Evolutionary conservation across 805 yeast genomes (phyloP).

Genomic region (Teunomyces funiuensis): DNA sequence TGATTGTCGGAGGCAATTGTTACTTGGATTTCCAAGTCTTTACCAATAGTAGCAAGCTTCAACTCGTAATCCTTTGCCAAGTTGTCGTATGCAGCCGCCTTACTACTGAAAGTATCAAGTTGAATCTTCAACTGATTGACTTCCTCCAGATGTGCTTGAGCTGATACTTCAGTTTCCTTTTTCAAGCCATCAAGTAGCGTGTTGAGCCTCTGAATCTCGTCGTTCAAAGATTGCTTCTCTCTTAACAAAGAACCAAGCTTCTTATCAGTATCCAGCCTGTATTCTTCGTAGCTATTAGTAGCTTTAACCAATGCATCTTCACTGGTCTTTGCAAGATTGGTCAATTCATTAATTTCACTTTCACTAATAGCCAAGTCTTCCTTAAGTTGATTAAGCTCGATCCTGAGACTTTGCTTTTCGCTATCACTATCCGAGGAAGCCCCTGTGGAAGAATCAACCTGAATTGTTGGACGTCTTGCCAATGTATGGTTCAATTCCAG

Average conservation of each 20-base stretch:
- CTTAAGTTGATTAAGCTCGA: slow-evolving; percentile 47
- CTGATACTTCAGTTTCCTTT: slow-evolving; percentile 18
- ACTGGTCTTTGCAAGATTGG: slow-evolving; percentile 61
- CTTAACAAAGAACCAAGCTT: slow-evolving; percentile 18
- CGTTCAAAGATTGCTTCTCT: slow-evolving; percentile 25
- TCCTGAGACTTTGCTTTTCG: slow-evolving; percentile 10
- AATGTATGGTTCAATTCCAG: slow-evolving; percentile 11
- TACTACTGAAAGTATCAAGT: slow-evolving; percentile 21
- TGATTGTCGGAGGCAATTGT: slow-evolving; percentile 50
- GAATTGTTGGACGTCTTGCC: slow-evolving; percentile 7
- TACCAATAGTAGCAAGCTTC: slow-evolving; percentile 25
- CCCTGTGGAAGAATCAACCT: slow-evolving; percentile 1
- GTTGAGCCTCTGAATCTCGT: slow-evolving; percentile 12
- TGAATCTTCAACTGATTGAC: slow-evolving; percentile 25
- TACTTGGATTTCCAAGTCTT: slow-evolving; percentile 43
- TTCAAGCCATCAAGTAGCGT: slow-evolving; percentile 10
- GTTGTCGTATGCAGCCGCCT: slow-evolving; percentile 35
- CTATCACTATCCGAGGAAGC: slow-evolving; percentile 6
- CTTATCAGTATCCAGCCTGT: slow-evolving; percentile 24
- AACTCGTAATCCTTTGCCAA: slow-evolving; percentile 32
- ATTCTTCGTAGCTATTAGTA: slow-evolving; percentile 52
- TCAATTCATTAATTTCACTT: slow-evolving; percentile 59
- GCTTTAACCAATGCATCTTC: slow-evolving; percentile 62
- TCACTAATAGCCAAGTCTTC: slow-evolving; percentile 58
- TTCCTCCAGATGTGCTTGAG: slow-evolving; percentile 22